These are phyloP conservation scores for Bertia moriformis DNA, from an alignment of 2,329 filamentous ascomycete species.

Conservation along the genomic window DNA sequence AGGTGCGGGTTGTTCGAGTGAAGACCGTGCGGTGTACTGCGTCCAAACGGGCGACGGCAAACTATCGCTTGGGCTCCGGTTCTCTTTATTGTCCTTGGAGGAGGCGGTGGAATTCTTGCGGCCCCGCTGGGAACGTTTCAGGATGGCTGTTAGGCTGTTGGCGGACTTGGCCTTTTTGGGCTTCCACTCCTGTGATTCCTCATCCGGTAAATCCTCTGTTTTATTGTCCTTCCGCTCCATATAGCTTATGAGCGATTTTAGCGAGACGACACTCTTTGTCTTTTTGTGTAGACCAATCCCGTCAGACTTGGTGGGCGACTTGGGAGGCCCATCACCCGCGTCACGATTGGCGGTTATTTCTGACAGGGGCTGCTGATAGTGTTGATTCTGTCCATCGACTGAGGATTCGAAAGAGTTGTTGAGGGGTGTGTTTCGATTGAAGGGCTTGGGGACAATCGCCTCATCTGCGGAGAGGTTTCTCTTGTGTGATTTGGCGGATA, in stretches of 20 bases:
- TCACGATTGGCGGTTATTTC: neutral
- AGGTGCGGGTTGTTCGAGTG: neutral
- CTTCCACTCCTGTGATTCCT: neutral
- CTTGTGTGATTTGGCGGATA: neutral
- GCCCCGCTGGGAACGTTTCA: conserved; percentile 1
- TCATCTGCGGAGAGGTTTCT: neutral
- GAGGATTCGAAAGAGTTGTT: neutral
- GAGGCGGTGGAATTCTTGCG: neutral
- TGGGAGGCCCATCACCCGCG: neutral
- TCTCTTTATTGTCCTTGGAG: neutral
- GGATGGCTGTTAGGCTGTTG: neutral
- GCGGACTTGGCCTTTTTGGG: neutral
- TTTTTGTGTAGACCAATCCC: neutral
- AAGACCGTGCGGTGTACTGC: neutral
- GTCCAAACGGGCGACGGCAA: neutral
- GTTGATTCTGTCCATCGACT: neutral
- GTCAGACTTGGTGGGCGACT: neutral
- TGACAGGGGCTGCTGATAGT: neutral
- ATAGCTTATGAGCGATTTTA: neutral
- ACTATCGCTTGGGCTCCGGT: neutral
- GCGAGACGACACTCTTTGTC: neutral
- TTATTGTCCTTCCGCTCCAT: neutral
- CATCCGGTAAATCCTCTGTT: neutral
- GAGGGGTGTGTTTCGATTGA: neutral
- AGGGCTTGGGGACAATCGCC: neutral